These are phyloP conservation scores for Populus davidiana DNA, from an alignment of 345 rosid genomes.

Conservation along the genomic window DNA sequence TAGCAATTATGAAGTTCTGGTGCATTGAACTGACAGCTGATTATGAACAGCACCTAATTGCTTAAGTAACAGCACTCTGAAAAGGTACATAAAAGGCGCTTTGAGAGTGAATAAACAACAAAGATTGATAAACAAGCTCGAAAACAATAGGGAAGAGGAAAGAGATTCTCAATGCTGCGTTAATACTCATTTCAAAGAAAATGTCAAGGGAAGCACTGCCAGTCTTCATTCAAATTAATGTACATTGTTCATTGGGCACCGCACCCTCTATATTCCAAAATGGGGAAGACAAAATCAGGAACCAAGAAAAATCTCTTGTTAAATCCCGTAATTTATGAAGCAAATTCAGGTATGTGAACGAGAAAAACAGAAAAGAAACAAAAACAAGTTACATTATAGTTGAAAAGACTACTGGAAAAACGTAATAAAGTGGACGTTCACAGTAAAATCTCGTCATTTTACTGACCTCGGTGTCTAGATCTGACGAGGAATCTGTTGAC, in stretches of 20 bases:
- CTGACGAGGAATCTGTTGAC: constrained; percentile 46
- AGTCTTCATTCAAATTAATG: not conserved
- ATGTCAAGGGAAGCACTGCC: not conserved
- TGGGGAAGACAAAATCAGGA: not conserved
- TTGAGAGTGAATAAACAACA: not conserved
- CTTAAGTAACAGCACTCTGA: not conserved
- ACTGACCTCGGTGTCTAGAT: constrained; percentile 64
- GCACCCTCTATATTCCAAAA: not conserved
- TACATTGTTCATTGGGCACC: not conserved
- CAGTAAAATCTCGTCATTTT: not conserved
- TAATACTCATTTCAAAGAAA: not conserved
- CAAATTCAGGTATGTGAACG: constrained; percentile 1
- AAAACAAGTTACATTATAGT: not conserved
- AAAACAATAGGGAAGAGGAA: not conserved
- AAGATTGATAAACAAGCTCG: too few relatives aligned
- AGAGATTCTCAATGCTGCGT: not conserved
- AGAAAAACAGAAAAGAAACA: constrained; percentile 14
- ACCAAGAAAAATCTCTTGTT: not conserved
- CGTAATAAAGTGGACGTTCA: not conserved
- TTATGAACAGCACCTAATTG: not conserved
- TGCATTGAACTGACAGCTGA: not conserved
- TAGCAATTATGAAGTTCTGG: not conserved
- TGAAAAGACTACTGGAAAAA: not conserved
- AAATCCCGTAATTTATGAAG: not conserved
- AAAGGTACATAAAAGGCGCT: not conserved